phyloP scores from a whole-genome alignment of 2,329 filamentous ascomycete species.

The Penicillium sp. region DNA sequence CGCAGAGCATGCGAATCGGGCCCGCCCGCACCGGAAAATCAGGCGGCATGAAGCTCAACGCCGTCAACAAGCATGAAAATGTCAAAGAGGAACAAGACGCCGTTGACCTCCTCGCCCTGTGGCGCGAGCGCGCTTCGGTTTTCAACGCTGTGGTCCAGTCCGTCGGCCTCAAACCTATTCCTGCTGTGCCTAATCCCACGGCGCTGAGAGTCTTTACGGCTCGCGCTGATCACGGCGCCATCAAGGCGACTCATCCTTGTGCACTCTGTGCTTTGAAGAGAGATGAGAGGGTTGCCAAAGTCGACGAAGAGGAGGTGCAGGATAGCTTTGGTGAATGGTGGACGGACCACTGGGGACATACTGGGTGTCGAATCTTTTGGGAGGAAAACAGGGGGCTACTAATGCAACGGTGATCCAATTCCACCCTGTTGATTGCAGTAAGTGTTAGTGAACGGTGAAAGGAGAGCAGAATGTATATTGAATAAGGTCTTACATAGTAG shows the following conservation, averaged over 20 bases:
- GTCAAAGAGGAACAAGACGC: slow-evolving; percentile 79
- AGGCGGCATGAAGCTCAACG: slow-evolving; percentile 85
- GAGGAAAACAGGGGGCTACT: slow-evolving; percentile 64
- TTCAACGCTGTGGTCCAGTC: slow-evolving; percentile 57
- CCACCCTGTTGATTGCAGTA: no score
- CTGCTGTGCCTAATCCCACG: slow-evolving; percentile 57
- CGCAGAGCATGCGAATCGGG: slow-evolving; percentile 81
- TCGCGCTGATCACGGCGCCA: slow-evolving; percentile 57
- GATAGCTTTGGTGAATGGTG: slow-evolving; percentile 98
- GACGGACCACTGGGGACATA: slow-evolving; percentile 81
- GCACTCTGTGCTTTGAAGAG: slow-evolving; percentile 81
- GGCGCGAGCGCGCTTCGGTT: slow-evolving; percentile 69
- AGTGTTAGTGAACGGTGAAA: no score
- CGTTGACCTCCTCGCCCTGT: slow-evolving; percentile 66
- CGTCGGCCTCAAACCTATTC: slow-evolving; percentile 46
- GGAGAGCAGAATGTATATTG: no score
- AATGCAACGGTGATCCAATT: slow-evolving; percentile 53
- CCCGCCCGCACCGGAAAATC: slow-evolving; percentile 64
- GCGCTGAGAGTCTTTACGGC: slow-evolving; percentile 53
- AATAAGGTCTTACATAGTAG: no score
- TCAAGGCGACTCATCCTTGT: slow-evolving; percentile 69
- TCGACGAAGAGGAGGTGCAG: slow-evolving; percentile 62
- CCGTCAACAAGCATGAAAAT: slow-evolving; percentile 77
- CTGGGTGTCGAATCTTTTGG: slow-evolving; percentile 81
- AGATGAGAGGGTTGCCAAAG: slow-evolving; percentile 71